Evolutionary conservation across 768 basidiomycete species (phyloP), one percentile per base, ranked within the genome.

Genomic region (Boletus eberwhitei): DNA sequence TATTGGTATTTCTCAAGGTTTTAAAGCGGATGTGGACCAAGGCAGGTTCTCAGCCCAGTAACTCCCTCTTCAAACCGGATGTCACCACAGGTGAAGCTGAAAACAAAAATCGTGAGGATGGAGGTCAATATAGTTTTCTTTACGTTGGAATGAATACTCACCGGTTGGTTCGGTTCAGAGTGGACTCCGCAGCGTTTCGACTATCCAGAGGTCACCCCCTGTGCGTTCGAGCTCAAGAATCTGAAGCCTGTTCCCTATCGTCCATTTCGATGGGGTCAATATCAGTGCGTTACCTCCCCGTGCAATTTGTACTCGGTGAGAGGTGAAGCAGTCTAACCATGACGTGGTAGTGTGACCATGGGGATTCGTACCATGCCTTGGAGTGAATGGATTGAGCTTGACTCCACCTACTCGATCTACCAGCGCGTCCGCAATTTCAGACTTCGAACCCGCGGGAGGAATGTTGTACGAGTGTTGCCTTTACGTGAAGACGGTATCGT

Each of bases 331-430:
- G 26, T 42, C 64, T 63, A 29, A 65, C 47, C 22, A 31, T 29
- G 13, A 3, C 21, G 4, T 35, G 35, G 17, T 37, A 87, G 85
- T 59, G 75, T 86, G 39, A 88, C 84, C 32, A 88, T 87, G 84
- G 85, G 82, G 57, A 80, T 86, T 61, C 79, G 82, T 37, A 71
- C 64, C 46, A 87, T 89, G 85, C 74, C 73, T 9, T 90, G 84
- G 83, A 76, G 78, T 38, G 81, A 85, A 50, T 89, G 87, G 88
- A 82, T 90, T 43, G 85, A 88, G 73, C 75, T 88, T 32, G 88
- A 88, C 66, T 75, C 78, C 51, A 72, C 80, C 51, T 86, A 82
- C 62, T 64, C 73, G 17, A 60, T 65, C 19, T 85, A 83, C 62
- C 79, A 87, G 63, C 71, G 70, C 8, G 79, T 90, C 39, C 79